phyloP scores from a whole-genome alignment of 371 early-diverging fungal genomes.

The Dichotomocladium elegans region DNA sequence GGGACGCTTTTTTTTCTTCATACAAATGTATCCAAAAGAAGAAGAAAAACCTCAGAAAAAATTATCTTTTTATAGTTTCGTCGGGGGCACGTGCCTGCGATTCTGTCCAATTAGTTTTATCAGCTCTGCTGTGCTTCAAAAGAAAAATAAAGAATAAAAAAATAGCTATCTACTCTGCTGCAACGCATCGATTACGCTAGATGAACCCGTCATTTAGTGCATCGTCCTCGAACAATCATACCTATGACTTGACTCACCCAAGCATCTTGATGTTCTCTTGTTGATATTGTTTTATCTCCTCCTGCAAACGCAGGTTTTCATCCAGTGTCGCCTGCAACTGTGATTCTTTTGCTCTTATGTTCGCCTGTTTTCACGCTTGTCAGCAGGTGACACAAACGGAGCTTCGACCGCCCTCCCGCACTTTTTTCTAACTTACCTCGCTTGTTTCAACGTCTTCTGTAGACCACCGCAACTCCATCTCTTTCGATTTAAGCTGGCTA shows the following conservation, averaged over 20 bases:
- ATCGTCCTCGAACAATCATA: too few species aligned
- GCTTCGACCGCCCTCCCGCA: neutral
- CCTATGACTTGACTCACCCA: conserved; percentile 26
- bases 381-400: neutral
- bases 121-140: too few species aligned
- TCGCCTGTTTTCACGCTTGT: conserved; percentile 16
- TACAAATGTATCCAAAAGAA: conserved; percentile 7
- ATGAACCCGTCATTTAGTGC: too few species aligned
- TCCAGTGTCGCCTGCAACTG: conserved; percentile 25
- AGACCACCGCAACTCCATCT: conserved; percentile 38
- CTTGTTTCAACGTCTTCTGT: conserved; percentile 39
- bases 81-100: too few species aligned
- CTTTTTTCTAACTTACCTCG: conserved; percentile 33
- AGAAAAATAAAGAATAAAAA: too few species aligned
- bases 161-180: neutral
- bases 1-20: neutral
- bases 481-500: conserved; percentile 29
- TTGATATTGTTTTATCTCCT: conserved; percentile 19
- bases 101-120: too few species aligned
- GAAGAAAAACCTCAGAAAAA: conserved; percentile 11
- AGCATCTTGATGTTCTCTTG: conserved; percentile 46
- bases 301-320: conserved; percentile 28
- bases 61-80: conserved; percentile 8
- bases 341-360: conserved; percentile 28
- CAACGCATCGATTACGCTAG: neutral